phyloP scores from a whole-genome alignment of 306 rosid genomes.

The Arachis stenosperma region DNA sequence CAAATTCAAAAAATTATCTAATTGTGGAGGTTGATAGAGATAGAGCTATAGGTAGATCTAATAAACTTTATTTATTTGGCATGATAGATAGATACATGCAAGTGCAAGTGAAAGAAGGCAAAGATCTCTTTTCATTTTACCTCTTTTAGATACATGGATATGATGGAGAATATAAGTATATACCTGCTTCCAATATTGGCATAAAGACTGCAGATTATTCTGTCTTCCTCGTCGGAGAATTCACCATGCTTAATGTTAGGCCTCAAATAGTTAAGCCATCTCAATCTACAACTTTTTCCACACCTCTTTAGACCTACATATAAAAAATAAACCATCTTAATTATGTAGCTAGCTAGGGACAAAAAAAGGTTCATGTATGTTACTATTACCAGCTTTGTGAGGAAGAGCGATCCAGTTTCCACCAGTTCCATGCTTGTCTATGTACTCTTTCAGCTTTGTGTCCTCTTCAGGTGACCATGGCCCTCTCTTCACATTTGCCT shows the following conservation, averaged over 20 bases:
- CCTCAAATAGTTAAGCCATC: conserved; percentile 95
- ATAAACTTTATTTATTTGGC: neutral
- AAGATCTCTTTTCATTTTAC: conserved; percentile 15
- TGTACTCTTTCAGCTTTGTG: conserved; percentile 75
- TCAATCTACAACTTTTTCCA: conserved; percentile 93
- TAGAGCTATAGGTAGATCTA: conserved; percentile 46
- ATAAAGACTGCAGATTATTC: conserved; percentile 77
- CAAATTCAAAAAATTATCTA: no score
- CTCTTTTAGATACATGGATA: conserved; percentile 32
- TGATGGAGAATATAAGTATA: neutral
- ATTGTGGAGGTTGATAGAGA: no score
- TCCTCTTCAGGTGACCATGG: conserved; percentile 99
- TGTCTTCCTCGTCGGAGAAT: conserved; percentile 92
- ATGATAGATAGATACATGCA: conserved; percentile 31
- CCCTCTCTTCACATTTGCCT: conserved; percentile 94
- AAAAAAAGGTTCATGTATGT: no score
- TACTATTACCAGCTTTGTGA: conserved; percentile 75
- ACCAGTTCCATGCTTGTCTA: conserved; percentile 82
- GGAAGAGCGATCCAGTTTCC: conserved; percentile 98
- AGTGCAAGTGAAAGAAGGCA: conserved; percentile 20
- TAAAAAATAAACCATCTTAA: neutral
- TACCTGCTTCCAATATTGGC: conserved; percentile 94
- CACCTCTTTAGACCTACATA: conserved; percentile 79
- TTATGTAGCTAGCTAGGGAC: no score
- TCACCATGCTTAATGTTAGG: conserved; percentile 96